phyloP scores from a whole-genome alignment of 768 basidiomycete genomes.

The Kwoniella botswanensis region DNA sequence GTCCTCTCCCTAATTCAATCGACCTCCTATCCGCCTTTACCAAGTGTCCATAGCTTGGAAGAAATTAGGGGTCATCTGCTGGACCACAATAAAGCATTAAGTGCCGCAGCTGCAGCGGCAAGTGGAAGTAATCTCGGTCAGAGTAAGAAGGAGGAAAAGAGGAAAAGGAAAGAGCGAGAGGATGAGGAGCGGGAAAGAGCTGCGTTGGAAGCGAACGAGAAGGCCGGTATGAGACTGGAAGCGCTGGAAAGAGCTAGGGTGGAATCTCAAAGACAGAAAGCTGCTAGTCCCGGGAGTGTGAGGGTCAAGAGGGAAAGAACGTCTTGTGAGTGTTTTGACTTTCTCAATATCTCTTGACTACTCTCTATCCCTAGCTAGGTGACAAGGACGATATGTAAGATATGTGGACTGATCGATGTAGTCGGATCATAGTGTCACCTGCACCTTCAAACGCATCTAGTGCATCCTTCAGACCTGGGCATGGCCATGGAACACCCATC shows the following conservation, averaged over 20 bases:
- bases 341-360: too few relatives aligned
- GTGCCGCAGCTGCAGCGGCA: conserved; percentile 8
- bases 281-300: conserved; percentile 32
- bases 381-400: neutral
- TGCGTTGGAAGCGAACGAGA: conserved; percentile 36
- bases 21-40: conserved; percentile 38
- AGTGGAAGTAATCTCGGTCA: conserved; percentile 19
- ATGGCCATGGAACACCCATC: conserved; percentile 20
- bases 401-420: neutral
- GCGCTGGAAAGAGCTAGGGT: conserved; percentile 29
- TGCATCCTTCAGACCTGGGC: conserved; percentile 27
- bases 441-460: conserved; percentile 40
- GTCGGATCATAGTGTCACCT: conserved; percentile 30
- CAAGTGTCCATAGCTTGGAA: conserved; percentile 35
- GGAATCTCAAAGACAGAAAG: conserved; percentile 12
- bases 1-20: conserved; percentile 36
- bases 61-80: conserved; percentile 24
- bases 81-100: neutral
- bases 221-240: conserved; percentile 33
- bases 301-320: conserved; percentile 50
- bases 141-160: conserved; percentile 29
- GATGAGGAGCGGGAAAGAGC: conserved; percentile 25
- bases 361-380: too few relatives aligned
- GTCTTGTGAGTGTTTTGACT: conserved; percentile 33
- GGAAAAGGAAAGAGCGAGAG: conserved; percentile 31